Percentiles rank a stretch among this genome's conserved stretches.
Conservation (phyloP, 2,329 filamentous ascomycete species). For the Cordyceps cicadae region DNA sequence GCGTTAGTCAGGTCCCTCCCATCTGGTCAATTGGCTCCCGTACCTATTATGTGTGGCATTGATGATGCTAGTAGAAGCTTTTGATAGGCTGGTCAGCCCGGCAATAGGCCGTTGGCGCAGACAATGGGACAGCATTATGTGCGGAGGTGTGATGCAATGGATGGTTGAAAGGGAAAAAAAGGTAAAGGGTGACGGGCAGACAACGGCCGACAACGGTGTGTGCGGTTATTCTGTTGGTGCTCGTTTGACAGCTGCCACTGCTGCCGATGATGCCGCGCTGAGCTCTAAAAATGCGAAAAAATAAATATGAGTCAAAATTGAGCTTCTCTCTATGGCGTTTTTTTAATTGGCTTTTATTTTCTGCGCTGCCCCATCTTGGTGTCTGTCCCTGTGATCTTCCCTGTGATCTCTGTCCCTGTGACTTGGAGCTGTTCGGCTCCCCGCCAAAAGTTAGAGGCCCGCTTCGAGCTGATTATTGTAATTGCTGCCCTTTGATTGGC, state of each 20-base stretch:
- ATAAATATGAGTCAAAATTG: background rate
- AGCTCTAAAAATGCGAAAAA: background rate
- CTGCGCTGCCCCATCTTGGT: constrained; percentile 14
- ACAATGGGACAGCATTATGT: constrained; percentile 22
- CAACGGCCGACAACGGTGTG: constrained; percentile 19
- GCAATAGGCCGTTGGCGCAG: constrained; percentile 19
- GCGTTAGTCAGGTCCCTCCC: background rate
- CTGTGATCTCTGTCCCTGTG: constrained; percentile 21
- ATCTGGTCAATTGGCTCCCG: constrained; percentile 11
- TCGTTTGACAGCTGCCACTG: background rate
- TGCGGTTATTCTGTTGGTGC: constrained; percentile 6
- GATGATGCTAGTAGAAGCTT: constrained; percentile 15
- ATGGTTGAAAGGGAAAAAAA: background rate
- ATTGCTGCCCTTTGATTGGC: constrained; percentile 6
- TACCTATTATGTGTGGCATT: constrained; percentile 20
- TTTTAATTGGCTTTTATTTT: background rate
- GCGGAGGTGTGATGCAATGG: constrained; percentile 11
- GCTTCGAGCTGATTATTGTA: constrained; percentile 8
- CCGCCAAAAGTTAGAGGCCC: constrained; percentile 6
- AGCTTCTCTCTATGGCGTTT: background rate
- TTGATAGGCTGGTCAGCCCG: constrained; percentile 18
- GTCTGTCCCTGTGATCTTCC: constrained; percentile 28
- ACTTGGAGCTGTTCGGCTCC: background rate
- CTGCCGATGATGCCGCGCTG: background rate
- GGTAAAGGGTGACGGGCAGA: constrained; percentile 8